phyloP scores from a whole-genome alignment of 2,329 filamentous ascomycete species.

The Lecanosticta acicola region DNA sequence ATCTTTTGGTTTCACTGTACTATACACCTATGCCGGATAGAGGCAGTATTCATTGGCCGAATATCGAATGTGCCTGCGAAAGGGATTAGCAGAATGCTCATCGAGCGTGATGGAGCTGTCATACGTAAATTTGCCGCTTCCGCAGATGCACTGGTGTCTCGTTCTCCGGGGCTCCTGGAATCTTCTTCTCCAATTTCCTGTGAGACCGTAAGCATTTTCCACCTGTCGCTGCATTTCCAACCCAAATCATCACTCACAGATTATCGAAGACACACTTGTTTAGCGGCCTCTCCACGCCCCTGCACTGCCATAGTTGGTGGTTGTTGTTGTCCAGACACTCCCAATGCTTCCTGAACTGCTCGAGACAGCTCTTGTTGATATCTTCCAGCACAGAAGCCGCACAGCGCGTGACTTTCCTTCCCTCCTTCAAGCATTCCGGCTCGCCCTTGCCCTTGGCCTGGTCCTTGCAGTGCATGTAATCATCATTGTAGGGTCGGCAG shows the following conservation, averaged over 20 bases:
- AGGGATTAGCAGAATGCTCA: background rate
- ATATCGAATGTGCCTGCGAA: constrained; percentile 9
- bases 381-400: constrained; percentile 94
- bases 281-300: constrained; percentile 77
- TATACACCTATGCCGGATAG: no score
- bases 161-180: constrained; percentile 46
- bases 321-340: constrained; percentile 95
- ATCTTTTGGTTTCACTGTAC: no score
- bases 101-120: background rate
- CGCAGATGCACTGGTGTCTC: constrained; percentile 47
- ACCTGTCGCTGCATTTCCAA: background rate
- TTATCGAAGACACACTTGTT: constrained; percentile 97
- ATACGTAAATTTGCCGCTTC: constrained; percentile 39
- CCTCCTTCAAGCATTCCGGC: constrained; percentile 92
- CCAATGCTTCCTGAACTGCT: constrained; percentile 91
- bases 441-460: constrained; percentile 88
- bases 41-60: constrained; percentile 7
- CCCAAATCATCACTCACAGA: constrained; percentile 56
- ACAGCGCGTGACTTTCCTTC: constrained; percentile 91
- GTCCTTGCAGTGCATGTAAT: constrained; percentile 99
- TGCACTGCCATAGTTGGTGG: constrained; percentile 95
- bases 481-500: constrained; percentile 94
- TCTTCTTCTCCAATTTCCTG: constrained; percentile 49
- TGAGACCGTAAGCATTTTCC: constrained; percentile 3
- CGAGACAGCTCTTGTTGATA: constrained; percentile 89